Conservation (phyloP, 257 asterid species). For the Mitragyna speciosa region DNA sequence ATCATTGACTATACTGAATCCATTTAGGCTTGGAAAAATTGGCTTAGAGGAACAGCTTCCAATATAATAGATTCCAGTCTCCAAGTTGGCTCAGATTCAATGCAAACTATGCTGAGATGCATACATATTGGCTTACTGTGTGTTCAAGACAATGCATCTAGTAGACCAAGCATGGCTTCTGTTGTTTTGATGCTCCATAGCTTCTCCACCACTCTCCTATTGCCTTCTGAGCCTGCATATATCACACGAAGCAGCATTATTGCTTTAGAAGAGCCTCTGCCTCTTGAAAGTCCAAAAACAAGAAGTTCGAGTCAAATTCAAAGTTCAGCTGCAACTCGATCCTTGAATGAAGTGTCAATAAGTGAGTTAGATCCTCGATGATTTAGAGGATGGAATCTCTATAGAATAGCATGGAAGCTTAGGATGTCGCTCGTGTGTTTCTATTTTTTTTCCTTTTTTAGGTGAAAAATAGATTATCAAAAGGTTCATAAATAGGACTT, state of each 20-base stretch:
- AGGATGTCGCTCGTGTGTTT: too few relatives aligned
- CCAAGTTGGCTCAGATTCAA: conserved; percentile 1
- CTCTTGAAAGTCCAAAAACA: neutral
- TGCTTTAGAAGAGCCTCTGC: neutral
- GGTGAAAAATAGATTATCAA: too few relatives aligned
- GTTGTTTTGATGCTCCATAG: conserved; percentile 33
- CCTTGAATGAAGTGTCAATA: neutral
- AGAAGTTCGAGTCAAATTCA: neutral
- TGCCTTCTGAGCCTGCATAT: conserved; percentile 30
- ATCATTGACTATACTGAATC: neutral
- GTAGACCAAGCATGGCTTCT: conserved; percentile 37
- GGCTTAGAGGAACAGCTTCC: conserved; percentile 21
- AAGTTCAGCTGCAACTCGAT: neutral
- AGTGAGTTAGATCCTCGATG: conserved; percentile 15
- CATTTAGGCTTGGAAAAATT: conserved; percentile 30
- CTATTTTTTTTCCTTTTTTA: too few relatives aligned
- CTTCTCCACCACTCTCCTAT: conserved; percentile 18
- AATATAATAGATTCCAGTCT: conserved; percentile 20
- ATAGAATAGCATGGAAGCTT: neutral
- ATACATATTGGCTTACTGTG: conserved; percentile 34
- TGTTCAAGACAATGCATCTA: conserved; percentile 25
- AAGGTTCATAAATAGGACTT: too few relatives aligned
- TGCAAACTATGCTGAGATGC: conserved; percentile 21
- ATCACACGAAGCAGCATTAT: neutral
- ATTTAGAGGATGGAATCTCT: neutral